These are phyloP conservation scores for Antitrichia curtipendula DNA, from an alignment of 225 moss, liverwort and hornwort species.

Conservation along the genomic window DNA sequence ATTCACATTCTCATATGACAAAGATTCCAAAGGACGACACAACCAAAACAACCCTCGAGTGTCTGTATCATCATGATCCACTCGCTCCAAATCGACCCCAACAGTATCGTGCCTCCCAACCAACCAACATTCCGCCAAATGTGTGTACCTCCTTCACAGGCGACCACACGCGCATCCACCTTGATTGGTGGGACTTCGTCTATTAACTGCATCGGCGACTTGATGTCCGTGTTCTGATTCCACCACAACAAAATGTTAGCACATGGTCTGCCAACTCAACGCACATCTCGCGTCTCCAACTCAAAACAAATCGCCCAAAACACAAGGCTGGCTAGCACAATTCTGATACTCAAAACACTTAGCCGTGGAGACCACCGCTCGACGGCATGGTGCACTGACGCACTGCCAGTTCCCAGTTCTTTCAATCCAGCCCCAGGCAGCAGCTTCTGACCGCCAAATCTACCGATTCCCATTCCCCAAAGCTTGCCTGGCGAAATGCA, in stretches of 20 bases:
- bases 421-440: neutral
- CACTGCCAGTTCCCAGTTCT: neutral
- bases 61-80: neutral
- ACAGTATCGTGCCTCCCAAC: neutral
- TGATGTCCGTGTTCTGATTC: constrained; percentile 37
- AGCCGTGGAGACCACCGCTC: neutral
- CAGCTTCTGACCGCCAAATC: neutral
- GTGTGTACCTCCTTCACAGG: constrained; percentile 71
- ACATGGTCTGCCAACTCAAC: neutral
- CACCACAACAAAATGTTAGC: neutral
- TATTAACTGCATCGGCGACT: constrained; percentile 80
- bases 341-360: neutral
- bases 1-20: neutral
- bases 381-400: neutral
- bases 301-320: neutral
- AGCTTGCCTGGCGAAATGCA: neutral
- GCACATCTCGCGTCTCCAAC: neutral
- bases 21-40: neutral
- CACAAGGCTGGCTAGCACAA: neutral
- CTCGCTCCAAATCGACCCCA: neutral
- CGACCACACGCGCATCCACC: constrained; percentile 54
- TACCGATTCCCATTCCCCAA: neutral
- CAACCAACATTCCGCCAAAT: neutral
- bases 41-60: neutral
- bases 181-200: constrained; percentile 60